Conservation (phyloP, 805 yeast species). For the Zygosaccharomyces kombuchaensis region DNA sequence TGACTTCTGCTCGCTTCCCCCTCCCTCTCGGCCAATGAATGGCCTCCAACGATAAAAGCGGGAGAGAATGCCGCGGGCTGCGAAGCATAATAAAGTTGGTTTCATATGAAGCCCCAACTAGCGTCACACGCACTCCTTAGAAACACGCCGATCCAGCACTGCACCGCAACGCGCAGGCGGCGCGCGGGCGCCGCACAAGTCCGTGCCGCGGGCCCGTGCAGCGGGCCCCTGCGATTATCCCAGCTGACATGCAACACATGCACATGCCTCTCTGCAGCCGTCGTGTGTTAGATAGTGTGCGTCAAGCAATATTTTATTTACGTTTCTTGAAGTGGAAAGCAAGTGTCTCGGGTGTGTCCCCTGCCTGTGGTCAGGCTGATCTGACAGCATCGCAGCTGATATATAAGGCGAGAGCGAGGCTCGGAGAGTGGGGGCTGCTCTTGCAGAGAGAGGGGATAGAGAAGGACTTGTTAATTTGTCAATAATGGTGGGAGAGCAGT, state of each 20-base stretch:
- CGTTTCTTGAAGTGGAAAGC: background rate
- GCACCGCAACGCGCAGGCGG: background rate
- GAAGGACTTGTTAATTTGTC: no score
- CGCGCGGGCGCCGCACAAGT: background rate
- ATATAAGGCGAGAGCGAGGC: background rate
- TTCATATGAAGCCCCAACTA: background rate
- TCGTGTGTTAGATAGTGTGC: background rate
- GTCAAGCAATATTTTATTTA: background rate
- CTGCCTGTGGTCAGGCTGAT: background rate
- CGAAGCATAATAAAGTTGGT: background rate
- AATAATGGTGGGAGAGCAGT: background rate
- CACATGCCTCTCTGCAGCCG: no score
- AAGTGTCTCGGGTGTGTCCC: background rate
- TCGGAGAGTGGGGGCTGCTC: background rate
- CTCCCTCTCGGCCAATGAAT: no score
- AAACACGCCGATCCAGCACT: background rate
- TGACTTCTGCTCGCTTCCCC: background rate
- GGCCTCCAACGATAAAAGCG: no score
- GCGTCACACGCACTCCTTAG: background rate
- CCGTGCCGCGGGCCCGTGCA: background rate
- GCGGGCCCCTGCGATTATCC: background rate
- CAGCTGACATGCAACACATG: background rate
- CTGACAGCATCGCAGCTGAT: background rate
- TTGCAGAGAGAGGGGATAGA: background rate
- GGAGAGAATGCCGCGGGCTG: no score